Evolutionary conservation across 345 rosid species (phyloP).

Genomic region (Brassica carinata): DNA sequence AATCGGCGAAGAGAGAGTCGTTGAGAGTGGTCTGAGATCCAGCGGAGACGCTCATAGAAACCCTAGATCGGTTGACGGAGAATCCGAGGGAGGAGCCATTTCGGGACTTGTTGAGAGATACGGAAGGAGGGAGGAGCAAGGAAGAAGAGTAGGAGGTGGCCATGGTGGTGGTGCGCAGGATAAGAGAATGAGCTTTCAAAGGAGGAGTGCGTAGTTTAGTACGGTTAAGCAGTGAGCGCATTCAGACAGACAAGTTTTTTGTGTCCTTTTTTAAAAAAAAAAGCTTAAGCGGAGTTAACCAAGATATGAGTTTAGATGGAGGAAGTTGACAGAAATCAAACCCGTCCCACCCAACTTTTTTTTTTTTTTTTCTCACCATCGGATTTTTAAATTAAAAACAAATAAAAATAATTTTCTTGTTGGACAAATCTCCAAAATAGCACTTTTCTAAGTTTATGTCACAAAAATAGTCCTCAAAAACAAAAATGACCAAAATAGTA

Average conservation of each 20-base stretch:
- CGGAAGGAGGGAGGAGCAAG: conserved; percentile 52
- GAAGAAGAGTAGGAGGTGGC: conserved; percentile 44
- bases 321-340: conserved; percentile 26
- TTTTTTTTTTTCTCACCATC: neutral
- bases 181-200: conserved; percentile 15
- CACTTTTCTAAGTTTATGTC: no score
- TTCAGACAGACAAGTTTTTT: conserved; percentile 17
- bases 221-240: conserved; percentile 43
- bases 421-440: no score
- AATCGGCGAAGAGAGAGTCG: conserved; percentile 72
- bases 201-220: conserved; percentile 28
- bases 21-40: conserved; percentile 58
- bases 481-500: no score
- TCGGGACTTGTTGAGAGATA: conserved; percentile 38
- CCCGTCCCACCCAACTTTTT: neutral
- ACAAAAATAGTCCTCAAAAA: no score
- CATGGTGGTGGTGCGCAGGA: conserved; percentile 42
- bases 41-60: conserved; percentile 67
- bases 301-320: conserved; percentile 42
- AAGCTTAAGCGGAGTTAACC: conserved; percentile 43
- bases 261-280: neutral
- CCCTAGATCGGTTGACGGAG: conserved; percentile 54
- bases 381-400: neutral
- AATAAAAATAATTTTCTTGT: no score
- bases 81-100: conserved; percentile 41